Base-by-base conservation (phyloP, 108 stramenopile species). In the Chaetoceros muelleri region DNA sequence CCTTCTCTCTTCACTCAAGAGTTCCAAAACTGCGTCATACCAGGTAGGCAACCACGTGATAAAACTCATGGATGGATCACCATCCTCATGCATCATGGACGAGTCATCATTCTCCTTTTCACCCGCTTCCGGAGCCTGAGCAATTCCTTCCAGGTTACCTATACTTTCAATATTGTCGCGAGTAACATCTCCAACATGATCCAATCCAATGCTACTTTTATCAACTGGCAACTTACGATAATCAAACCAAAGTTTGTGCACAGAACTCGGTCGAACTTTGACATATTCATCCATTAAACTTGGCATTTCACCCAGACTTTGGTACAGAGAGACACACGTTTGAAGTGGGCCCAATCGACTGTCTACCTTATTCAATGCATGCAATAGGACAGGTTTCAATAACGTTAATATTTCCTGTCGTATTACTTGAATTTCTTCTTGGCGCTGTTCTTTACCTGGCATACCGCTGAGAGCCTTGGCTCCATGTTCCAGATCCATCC, bases 281-380 rank as follows among this genome's bases (percentile, higher is more conserved):
- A 90, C 80, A 62, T 90, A 90, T 66, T 90, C 84, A 28, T 90
- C 80, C 55, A 66, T 69, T 58, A 90, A 57, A 17, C 73, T 67
- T 57, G 76, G 83, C 76, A 82, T 79, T 61, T 78, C 85, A 13
- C 69, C 71, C 56, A 90, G 60, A 44, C 70, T 66, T 2, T 57
- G 53, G 64, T 87, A 90, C 72, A 87, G 68, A 3, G 66, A 53
- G 19, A 85, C 85, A 60, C 85, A 87, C 63, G 84, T 83, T 53
- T 80, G 83, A 25, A 90, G 62, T 16, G 84, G 84, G 18, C 72
- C 85, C 59, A 82, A 64, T 20, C 85, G 71, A 19, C 81, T 78
- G 40, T 80, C 69, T 70, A 81, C 82, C 58, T 72, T 74, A 28
- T 75, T 67, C 46, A 90, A 57, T 2, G 89, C 89, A 59, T 90